These are phyloP conservation scores for Neofusicoccum cordaticola DNA, from an alignment of 2,329 filamentous ascomycete genomes.

Conservation along the genomic window DNA sequence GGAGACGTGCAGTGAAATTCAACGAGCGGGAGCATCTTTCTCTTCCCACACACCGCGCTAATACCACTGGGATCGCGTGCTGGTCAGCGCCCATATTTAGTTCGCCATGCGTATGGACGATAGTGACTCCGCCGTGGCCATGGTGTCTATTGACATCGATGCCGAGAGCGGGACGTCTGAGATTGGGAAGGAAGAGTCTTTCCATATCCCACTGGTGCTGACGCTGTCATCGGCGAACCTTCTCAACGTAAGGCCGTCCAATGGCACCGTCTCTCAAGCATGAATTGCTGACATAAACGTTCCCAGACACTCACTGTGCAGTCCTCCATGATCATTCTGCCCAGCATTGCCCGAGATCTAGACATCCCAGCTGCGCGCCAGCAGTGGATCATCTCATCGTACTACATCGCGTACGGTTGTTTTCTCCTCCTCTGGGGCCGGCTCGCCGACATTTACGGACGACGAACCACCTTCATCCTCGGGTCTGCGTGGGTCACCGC, in stretches of 20 bases:
- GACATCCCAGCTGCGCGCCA: conserved; percentile 57
- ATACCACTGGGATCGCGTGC: too few species aligned
- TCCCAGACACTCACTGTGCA: conserved; percentile 55
- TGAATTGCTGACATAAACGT: neutral
- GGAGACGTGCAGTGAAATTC: too few species aligned
- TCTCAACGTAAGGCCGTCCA: neutral
- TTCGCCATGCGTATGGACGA: too few species aligned
- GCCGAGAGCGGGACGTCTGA: neutral
- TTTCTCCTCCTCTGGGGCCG: conserved; percentile 63
- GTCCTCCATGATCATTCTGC: conserved; percentile 61
- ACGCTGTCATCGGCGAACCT: neutral
- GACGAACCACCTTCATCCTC: conserved; percentile 62
- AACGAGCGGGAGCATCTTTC: too few species aligned
- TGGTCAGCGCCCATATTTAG: too few species aligned
- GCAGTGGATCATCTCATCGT: conserved; percentile 67
- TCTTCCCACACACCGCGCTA: too few species aligned
- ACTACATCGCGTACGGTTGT: conserved; percentile 64
- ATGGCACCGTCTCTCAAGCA: neutral
- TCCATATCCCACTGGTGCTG: neutral
- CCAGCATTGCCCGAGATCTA: conserved; percentile 58
- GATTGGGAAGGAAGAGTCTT: neutral
- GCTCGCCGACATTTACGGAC: conserved; percentile 65
- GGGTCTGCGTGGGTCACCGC: conserved; percentile 63
- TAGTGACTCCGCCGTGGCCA: too few species aligned
- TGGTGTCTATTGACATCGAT: too few species aligned